These are phyloP conservation scores for Trametes cinnabarina DNA, from an alignment of 768 basidiomycete species.

Conservation along the genomic window DNA sequence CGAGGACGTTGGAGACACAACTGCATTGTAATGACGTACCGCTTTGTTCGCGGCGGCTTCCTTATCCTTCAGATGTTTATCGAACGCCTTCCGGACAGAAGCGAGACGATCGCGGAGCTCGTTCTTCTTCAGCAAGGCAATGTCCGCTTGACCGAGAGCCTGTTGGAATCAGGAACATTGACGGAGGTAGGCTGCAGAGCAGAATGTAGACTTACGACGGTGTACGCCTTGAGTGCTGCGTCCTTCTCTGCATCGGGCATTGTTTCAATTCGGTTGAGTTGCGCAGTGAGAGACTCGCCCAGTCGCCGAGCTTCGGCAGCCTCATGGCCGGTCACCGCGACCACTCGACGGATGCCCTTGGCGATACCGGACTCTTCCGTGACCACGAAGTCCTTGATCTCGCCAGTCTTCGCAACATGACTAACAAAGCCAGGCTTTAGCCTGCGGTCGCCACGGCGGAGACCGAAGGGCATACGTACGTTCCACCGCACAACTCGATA, in stretches of 20 bases:
- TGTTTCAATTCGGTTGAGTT: slow-evolving; percentile 59
- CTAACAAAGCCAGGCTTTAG: slow-evolving; percentile 35
- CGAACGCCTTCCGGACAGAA: slow-evolving; percentile 74
- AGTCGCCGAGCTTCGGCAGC: slow-evolving; percentile 76
- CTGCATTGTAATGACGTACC: slow-evolving; percentile 40
- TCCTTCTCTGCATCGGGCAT: slow-evolving; percentile 81
- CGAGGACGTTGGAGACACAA: neutral
- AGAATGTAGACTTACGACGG: slow-evolving; percentile 52
- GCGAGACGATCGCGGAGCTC: slow-evolving; percentile 73
- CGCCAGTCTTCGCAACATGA: slow-evolving; percentile 94
- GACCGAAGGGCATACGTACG: slow-evolving; percentile 51
- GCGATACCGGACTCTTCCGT: slow-evolving; percentile 96
- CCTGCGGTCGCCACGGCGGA: neutral
- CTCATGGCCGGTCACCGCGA: slow-evolving; percentile 92
- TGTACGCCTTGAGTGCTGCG: slow-evolving; percentile 76
- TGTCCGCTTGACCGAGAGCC: slow-evolving; percentile 88
- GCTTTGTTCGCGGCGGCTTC: slow-evolving; percentile 75
- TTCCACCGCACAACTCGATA: slow-evolving; percentile 98
- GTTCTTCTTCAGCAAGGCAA: slow-evolving; percentile 81
- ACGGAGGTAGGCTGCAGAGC: neutral
- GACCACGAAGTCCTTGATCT: slow-evolving; percentile 95
- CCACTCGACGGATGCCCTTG: slow-evolving; percentile 93
- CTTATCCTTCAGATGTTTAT: slow-evolving; percentile 81
- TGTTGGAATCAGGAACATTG: slow-evolving; percentile 32
- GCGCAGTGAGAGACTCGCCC: slow-evolving; percentile 60